Evolutionary conservation across 148 eudicot species (phyloP), one percentile per base, ranked within the genome.

Genomic region (Rhododendron henanense): DNA sequence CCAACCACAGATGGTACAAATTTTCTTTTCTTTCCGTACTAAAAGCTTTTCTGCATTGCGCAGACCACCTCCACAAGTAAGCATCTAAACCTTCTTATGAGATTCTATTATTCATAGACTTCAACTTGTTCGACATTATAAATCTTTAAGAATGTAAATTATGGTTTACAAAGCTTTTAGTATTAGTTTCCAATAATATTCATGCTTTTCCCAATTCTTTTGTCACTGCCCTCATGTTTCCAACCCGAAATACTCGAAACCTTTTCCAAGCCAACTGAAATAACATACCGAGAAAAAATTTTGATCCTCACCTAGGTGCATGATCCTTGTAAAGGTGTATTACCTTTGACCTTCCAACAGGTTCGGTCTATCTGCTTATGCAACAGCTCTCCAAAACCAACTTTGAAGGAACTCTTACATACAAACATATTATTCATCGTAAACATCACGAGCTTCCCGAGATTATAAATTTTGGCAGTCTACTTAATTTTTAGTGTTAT

Each of bases 311-410:
- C 74, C 74, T 67, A 25, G 74, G 74, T 67, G 74, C 5, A 67
- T 67, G 74, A 67, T 67, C 74, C 74, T 67, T 67, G 74, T 28
- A 5, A 67, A 67, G 67, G 31, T 84, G 63, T 44, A 74, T 39
- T 50, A 33, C 51, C 67, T 31, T 79, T 0, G 21, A 55, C 44
- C n/a, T 51, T 67, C 47, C n/a, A 7, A 48, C 76, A 45, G 45
- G 33, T 77, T 57, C 51, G 7, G 19, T 51, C 50, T 67, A 39
- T 85, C 63, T 28, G 83, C 19, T 33, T 19, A 77, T 10, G 19
- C 73, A 55, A 77, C 67, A 85, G 35, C 35, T 53, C 71, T 53
- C 39, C 73, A n/a, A 53, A 51, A 80, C 44, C 83, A 53, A 51
- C 73, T 75, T 74, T 55, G 65, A 75, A 31, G 39, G 57, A 51